Base-by-base conservation (phyloP, 257 asterid genomes). In the Salvia rosmarinus region DNA sequence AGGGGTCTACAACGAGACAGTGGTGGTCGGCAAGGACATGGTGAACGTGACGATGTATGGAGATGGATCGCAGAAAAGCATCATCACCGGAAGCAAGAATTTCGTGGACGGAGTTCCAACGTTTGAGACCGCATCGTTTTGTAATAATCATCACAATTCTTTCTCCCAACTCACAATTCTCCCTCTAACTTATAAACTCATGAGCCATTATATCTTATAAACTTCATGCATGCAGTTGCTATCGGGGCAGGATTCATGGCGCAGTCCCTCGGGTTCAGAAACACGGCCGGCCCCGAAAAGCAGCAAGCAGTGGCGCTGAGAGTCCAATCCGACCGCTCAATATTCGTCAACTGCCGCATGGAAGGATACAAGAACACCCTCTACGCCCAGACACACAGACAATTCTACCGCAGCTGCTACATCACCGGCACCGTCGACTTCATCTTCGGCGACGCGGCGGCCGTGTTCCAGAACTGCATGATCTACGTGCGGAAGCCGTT, bases 281-380 rank as follows among this genome's bases (percentile, higher is more conserved):
- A 94, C 85, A 93, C 95, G 0, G 99, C 99, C 0, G 99, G 99
- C 0, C 87, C 96, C 0, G 96, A 91, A 10, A 94, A 91, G 73
- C 89, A 84, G 43, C 97, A 94, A 43, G 99, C 97, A 7, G 99
- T 91, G 70, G 99, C 99, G 9, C 84, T 94, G 5, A 71, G 96
- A 13, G 96, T 89, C 7, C 96, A 89, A 75, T 65, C 96, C 0
- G 96, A 91, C 71, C 89, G 84, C 0, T 67, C 90, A 2, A 69
- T 85, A 25, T 88, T 94, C 77, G n/a, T 89, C 19, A 89, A 84
- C 63, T 94, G 98, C 55, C 78, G 99, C 4, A 86, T 91, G 93
- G 97, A 89, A 44, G 98, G 93, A 0, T 88, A 77, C 80, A 90
- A 94, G 47, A 85, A 80, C 69, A 80, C 92, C 0, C 80, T 94